Evolutionary conservation across 2,329 filamentous ascomycete species (phyloP).

Genomic region (Fusarium buxicola): DNA sequence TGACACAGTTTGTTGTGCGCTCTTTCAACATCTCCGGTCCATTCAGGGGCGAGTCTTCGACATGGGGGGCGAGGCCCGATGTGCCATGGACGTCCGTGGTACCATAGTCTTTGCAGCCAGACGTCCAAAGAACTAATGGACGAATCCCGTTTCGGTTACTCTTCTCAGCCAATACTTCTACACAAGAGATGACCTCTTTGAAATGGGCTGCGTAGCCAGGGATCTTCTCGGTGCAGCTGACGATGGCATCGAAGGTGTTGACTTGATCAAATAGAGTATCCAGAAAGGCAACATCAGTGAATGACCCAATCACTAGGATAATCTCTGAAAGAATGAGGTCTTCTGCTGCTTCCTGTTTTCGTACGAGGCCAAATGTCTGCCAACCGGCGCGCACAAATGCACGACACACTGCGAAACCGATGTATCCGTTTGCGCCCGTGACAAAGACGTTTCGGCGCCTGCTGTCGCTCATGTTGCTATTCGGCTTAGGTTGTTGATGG

Average conservation of each 20-base stretch:
- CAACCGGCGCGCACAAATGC: slow-evolving; percentile 60
- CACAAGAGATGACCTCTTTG: slow-evolving; percentile 49
- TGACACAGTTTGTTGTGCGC: slow-evolving; percentile 49
- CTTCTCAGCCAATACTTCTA: slow-evolving; percentile 49
- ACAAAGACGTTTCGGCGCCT: slow-evolving; percentile 52
- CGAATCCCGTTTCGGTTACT: slow-evolving; percentile 50
- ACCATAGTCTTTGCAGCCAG: slow-evolving; percentile 64
- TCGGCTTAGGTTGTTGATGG: no score
- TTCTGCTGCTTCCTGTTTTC: slow-evolving; percentile 47
- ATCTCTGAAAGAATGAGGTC: slow-evolving; percentile 52
- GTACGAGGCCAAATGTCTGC: slow-evolving; percentile 58
- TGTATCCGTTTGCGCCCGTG: slow-evolving; percentile 62
- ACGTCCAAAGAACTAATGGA: slow-evolving; percentile 59
- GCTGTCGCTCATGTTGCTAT: slow-evolving; percentile 8
- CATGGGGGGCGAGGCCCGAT: slow-evolving; percentile 54
- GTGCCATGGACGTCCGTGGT: slow-evolving; percentile 50
- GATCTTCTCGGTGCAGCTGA: slow-evolving; percentile 56
- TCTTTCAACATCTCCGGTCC: slow-evolving; percentile 41
- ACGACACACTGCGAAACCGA: slow-evolving; percentile 58
- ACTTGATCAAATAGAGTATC: slow-evolving; percentile 41
- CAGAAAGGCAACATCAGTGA: slow-evolving; percentile 49
- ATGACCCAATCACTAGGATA: slow-evolving; percentile 55
- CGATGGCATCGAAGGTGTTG: slow-evolving; percentile 55
- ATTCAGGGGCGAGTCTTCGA: slow-evolving; percentile 55
- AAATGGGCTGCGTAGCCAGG: slow-evolving; percentile 56